phyloP scores from a whole-genome alignment of 306 rosid genomes.

The Glycine tomentella region DNA sequence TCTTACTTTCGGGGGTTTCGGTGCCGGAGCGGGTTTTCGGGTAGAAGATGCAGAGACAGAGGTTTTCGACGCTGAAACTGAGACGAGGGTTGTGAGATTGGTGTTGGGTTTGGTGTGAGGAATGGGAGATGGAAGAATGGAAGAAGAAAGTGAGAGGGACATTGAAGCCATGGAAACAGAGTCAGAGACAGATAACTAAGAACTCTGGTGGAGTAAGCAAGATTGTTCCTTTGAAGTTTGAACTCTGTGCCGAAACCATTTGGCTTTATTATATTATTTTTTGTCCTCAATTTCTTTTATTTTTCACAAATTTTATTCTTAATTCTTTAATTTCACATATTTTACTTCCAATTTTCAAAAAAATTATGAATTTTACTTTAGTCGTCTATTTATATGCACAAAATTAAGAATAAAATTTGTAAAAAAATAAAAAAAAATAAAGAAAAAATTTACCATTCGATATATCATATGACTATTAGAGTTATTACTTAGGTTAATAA shows the following conservation, averaged over 20 bases:
- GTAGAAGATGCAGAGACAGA: slow-evolving; percentile 37
- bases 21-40: slow-evolving; percentile 7
- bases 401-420: too few species aligned
- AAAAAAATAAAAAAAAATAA: too few species aligned
- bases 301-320: too few species aligned
- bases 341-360: too few species aligned
- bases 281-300: too few species aligned
- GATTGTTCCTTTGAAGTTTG: neutral
- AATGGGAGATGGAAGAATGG: slow-evolving; percentile 50
- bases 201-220: neutral
- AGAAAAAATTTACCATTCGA: too few species aligned
- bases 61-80: slow-evolving; percentile 50
- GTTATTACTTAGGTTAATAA: too few species aligned
- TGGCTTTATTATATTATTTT: too few species aligned
- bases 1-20: slow-evolving; percentile 65
- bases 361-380: too few species aligned
- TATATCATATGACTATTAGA: too few species aligned
- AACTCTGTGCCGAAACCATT: neutral
- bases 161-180: slow-evolving; percentile 55
- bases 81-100: slow-evolving; percentile 44
- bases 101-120: slow-evolving; percentile 26
- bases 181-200: neutral
- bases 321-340: too few species aligned
- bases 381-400: too few species aligned
- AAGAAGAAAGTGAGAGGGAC: slow-evolving; percentile 65